Base-by-base conservation (phyloP, 2,329 filamentous ascomycete genomes). In the Aspergillus pseudoviridinutans region DNA sequence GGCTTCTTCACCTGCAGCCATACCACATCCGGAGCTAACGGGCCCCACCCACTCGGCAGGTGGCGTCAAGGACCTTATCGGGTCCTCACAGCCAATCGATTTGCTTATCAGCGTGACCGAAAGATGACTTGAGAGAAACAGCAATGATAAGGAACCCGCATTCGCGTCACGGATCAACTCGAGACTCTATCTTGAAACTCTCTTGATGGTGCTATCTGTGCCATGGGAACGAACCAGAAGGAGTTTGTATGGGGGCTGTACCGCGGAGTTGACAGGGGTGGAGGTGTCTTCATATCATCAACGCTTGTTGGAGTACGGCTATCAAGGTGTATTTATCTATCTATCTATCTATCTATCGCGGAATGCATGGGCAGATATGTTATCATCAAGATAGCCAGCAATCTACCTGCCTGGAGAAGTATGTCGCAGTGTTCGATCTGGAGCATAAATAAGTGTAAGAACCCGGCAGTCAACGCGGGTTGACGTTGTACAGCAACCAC, bases 11-110 rank as follows among this genome's bases (percentile, higher is more conserved):
- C 32, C 51, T 27, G 24, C 49, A 44, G 27, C 56, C 57, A 58
- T 35, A 28, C 56, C 44, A 20, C 17, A 57, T 59, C 35, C 41
- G 55, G 58, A 20, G 22, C 32, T 17, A 32, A 51, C 8, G 51
- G 38, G n/a, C 59, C 51, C 57, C 59, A 58, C 44, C 28, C 52
- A 49, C 49, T 10, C 35, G 49, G 44, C 42, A 28, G 59, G 58
- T 63, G 61, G 61, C 59, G 61, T 55, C 28, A 41, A 56, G 55
- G 51, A 28, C 49, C 61, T 63, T 63, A 63, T 63, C 61, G 61
- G 41, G 47, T 44, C 41, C 52, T 63, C 59, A 51, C 51, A 57
- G 47, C 61, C 61, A 60, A 63, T 63, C 57, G 58, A 57, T 60
- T 32, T 20, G 20, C 25, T 38, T 22, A 32, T 38, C 28, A 24